These are phyloP conservation scores for Starmerella lactis-condensi DNA, from an alignment of 805 yeast species.

Conservation along the genomic window DNA sequence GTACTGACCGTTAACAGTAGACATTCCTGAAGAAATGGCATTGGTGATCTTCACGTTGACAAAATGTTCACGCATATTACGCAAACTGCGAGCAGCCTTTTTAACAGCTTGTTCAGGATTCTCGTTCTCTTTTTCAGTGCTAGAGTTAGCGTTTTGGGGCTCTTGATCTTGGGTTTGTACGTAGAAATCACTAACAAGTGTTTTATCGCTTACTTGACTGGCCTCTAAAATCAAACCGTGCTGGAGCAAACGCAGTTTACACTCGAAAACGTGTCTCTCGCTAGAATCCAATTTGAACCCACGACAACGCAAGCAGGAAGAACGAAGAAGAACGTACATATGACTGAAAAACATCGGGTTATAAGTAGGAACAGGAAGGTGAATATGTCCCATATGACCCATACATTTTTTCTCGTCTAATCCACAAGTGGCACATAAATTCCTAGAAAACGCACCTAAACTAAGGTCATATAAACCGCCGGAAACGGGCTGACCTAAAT, in stretches of 20 bases:
- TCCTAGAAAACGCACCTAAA: constrained; percentile 81
- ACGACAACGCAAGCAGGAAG: constrained; percentile 80
- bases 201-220: constrained; percentile 32
- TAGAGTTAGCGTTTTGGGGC: constrained; percentile 5
- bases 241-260: constrained; percentile 67
- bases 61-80: constrained; percentile 42
- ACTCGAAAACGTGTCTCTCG: constrained; percentile 58
- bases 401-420: constrained; percentile 87
- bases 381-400: constrained; percentile 97
- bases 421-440: constrained; percentile 89
- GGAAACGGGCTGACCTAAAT: constrained; percentile 82
- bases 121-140: constrained; percentile 28
- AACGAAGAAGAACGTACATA: constrained; percentile 64
- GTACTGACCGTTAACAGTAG: constrained; percentile 45
- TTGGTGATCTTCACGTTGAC: constrained; percentile 52
- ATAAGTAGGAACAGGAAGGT: constrained; percentile 86
- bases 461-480: constrained; percentile 90
- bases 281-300: constrained; percentile 49
- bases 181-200: constrained; percentile 23
- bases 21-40: constrained; percentile 61
- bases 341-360: constrained; percentile 89
- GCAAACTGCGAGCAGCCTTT: constrained; percentile 21
- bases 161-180: constrained; percentile 28
- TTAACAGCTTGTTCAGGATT: constrained; percentile 21
- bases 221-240: constrained; percentile 74